These are phyloP conservation scores for Fusarium lyarnte DNA, from an alignment of 2,329 filamentous ascomycete species.

Conservation along the genomic window DNA sequence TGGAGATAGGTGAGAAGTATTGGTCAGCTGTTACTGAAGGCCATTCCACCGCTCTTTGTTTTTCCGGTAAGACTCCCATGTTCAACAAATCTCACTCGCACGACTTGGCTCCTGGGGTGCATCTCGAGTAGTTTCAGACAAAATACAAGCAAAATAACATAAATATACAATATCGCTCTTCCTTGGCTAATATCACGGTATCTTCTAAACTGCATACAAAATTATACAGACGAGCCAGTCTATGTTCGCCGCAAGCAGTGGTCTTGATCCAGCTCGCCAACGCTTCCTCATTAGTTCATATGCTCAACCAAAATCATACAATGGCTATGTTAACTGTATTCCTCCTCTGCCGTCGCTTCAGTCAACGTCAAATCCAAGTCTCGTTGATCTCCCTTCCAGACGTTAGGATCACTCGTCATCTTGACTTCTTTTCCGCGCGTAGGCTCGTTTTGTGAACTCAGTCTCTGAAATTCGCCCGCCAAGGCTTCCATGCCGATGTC, in stretches of 20 bases:
- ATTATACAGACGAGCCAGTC: not conserved
- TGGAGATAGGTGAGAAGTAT: too few species aligned
- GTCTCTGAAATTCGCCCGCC: not conserved
- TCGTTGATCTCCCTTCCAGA: slow-evolving; percentile 14
- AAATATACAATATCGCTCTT: not conserved
- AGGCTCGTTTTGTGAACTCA: not conserved
- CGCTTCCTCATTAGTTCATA: not conserved
- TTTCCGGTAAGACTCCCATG: not conserved
- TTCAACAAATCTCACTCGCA: too few species aligned
- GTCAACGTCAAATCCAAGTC: slow-evolving; percentile 13
- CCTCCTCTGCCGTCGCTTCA: slow-evolving; percentile 17
- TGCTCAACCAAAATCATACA: not conserved
- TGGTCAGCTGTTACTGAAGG: not conserved
- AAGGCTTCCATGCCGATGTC: slow-evolving; percentile 15
- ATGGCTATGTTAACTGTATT: not conserved
- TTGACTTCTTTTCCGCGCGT: not conserved
- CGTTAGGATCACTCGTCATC: not conserved
- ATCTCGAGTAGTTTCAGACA: not conserved
- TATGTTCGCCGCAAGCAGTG: not conserved
- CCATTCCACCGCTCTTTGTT: not conserved
- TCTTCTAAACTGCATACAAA: not conserved
- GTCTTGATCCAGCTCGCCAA: too few species aligned
- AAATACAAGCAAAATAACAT: not conserved
- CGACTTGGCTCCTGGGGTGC: too few species aligned
- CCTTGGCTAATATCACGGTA: not conserved